Base-by-base conservation (phyloP, 148 eudicot genomes). In the Rhododendron mucronatum region DNA sequence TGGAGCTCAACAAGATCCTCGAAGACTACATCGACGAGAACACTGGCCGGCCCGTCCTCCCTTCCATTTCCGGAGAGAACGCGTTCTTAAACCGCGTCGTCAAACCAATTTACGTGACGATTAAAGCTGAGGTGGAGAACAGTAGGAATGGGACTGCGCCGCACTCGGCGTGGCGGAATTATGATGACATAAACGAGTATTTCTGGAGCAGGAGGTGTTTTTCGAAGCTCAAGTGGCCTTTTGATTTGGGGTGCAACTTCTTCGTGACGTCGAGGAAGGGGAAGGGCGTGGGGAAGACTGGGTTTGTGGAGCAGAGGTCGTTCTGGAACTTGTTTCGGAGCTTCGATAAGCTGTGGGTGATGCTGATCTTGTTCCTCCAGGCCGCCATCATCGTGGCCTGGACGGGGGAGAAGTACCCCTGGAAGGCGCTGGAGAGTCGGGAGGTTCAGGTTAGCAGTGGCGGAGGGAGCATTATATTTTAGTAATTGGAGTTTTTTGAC, bases 121-220 rank as follows among this genome's bases (percentile, higher is more conserved):
- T 96, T 77, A 88, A 84, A 48, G 88, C 88, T 14, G 99, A 96
- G 90, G 97, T 94, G 5, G 91, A 79, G 47, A 94, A 88, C 79
- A 96, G 98, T 87, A 89, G 21, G 82, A 96, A 94, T 82, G 99
- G 98, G 35, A 95, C 94, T 30, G 95, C 94, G 1, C 96, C 98
- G 1, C 99, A 96, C 82, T 92, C 97, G 28, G 92, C 91, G 0
- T 96, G 99, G 99, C 67, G 99, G 85, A 96, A 96, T 74, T 96
- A 96, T 88, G 99, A 96, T 83, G 99, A 96, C 84, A 88, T 96
- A 16, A 96, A 96, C 53, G 98, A 96, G 87, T 96, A 96, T 73
- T 96, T 96, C 85, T 96, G 99, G 99, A 94, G 93, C 83, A 89
- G 93, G 90, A 96, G 99, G 90, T 96, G 99, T 81, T 94, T 96